Evolutionary conservation across 2,329 filamentous ascomycete genomes (phyloP), one percentile per base, ranked within the genome.

Genomic region (Fusarium miscanthi): DNA sequence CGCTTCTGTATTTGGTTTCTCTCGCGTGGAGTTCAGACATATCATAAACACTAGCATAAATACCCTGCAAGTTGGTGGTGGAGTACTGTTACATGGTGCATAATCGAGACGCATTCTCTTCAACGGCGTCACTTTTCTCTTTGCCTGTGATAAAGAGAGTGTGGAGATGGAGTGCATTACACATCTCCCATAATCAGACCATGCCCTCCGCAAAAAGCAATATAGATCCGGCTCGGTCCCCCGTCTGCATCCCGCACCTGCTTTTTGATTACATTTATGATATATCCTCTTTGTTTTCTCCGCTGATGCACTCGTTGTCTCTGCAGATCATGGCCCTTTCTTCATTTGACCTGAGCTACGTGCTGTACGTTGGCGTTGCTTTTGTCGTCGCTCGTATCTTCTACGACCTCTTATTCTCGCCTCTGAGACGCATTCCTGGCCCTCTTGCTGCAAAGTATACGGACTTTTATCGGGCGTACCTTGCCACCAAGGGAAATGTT

Each of bases 391-490:
- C 66, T 13, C 49, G 45, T 11, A 40, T 71, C 8, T 10, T 73
- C 25, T 73, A 73, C 30, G 61, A 73, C 11, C 13, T 67, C n/a
- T 64, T 68, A 7, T 19, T 71, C 13, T 71, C 70, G 5, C 70
- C 70, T 11, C 66, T 73, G 6, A 67, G 45, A n/a, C 66, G 60
- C 4, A 67, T 73, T 27, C 70, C 70, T 0, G 70, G 70, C 1
- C 70, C 70, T 3, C n/a, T 59, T 4, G 16, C 41, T 8, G 51
- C 70, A 12, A 73, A 60, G n/a, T 63, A 60, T 13, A 73, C 70
- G 1, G 70, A 73, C 17, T 58, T 73, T n/a, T 73, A 73, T 14
- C 71, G 70, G 19, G 66, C 70, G 1, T 52, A 66, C 8, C 70
- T 73, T 8, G 52, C 70, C 2, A 35, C 58, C 2, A 60, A 53